Conservation (phyloP, 1,284 basidiomycete species). For the Ceratobasidium sp. region DNA sequence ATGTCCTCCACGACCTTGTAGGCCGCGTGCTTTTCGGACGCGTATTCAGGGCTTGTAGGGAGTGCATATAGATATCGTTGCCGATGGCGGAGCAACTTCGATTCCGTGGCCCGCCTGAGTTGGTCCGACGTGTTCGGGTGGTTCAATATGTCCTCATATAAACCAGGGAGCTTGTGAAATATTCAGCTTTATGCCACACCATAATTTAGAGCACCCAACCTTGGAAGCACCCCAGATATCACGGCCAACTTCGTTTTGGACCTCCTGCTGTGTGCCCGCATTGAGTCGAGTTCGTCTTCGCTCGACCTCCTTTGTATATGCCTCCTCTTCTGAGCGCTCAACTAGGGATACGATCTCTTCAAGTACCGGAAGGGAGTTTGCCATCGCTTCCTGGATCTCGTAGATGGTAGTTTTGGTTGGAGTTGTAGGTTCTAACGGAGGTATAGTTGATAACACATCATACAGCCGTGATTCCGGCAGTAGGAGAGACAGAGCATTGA, state of each 20-base stretch:
- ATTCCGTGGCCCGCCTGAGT: conserved; percentile 69
- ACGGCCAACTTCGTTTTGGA: conserved; percentile 68
- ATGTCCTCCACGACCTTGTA: conserved; percentile 74
- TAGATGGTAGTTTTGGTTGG: conserved; percentile 63
- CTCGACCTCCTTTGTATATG: conserved; percentile 68
- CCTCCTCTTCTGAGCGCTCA: conserved; percentile 64
- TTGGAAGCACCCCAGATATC: conserved; percentile 67
- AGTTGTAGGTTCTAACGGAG: conserved; percentile 75
- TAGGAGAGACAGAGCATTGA: conserved; percentile 68
- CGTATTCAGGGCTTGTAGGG: conserved; percentile 53
- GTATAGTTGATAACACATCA: conserved; percentile 66
- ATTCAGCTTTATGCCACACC: not conserved
- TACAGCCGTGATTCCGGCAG: conserved; percentile 78
- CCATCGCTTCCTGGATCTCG: conserved; percentile 65
- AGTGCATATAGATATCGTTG: conserved; percentile 64
- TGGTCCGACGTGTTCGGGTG: conserved; percentile 78
- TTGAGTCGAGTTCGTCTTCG: conserved; percentile 75
- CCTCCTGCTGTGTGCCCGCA: conserved; percentile 68
- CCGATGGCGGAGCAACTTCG: conserved; percentile 69
- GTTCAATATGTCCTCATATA: conserved; percentile 76
- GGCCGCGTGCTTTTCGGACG: conserved; percentile 51
- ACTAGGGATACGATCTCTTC: conserved; percentile 69
- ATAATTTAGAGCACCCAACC: conserved; percentile 52
- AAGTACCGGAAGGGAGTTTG: conserved; percentile 68
- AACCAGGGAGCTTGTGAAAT: conserved; percentile 60